Conservation (phyloP, 129 eudicot genomes). For the Flaveria linearis region DNA sequence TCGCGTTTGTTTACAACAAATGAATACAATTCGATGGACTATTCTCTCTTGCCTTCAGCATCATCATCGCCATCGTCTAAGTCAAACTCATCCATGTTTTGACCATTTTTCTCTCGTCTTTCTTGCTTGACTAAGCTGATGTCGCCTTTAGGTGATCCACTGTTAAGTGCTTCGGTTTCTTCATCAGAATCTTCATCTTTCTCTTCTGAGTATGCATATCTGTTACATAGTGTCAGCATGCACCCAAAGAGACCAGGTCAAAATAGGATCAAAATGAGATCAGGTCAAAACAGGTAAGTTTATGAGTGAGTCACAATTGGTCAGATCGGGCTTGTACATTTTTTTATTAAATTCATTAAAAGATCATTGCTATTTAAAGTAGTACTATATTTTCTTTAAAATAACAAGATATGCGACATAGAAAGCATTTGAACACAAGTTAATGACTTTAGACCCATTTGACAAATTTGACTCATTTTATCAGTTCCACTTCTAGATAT, state of each 20-base stretch:
- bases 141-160: constrained; percentile 63
- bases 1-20: constrained; percentile 34
- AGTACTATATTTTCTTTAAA: not conserved
- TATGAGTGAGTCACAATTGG: not conserved
- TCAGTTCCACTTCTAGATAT: not conserved
- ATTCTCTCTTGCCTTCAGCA: constrained; percentile 64
- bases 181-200: constrained; percentile 74
- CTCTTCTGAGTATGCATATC: constrained; percentile 78
- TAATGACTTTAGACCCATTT: not conserved
- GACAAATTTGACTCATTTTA: not conserved
- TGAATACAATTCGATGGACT: constrained; percentile 27
- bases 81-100: constrained; percentile 41
- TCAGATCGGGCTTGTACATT: not conserved
- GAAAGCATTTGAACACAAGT: not conserved
- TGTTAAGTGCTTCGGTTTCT: constrained; percentile 72
- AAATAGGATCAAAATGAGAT: not conserved
- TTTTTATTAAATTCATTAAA: not conserved
- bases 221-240: constrained; percentile 24
- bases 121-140: constrained; percentile 72
- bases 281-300: not conserved
- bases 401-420: not conserved
- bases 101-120: constrained; percentile 42
- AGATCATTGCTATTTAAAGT: not conserved
- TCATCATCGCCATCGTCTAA: constrained; percentile 44
- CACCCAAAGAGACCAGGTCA: not conserved